Evolutionary conservation across 2,329 filamentous ascomycete genomes (phyloP).

Genomic region (Ophiocordyceps sinensis): DNA sequence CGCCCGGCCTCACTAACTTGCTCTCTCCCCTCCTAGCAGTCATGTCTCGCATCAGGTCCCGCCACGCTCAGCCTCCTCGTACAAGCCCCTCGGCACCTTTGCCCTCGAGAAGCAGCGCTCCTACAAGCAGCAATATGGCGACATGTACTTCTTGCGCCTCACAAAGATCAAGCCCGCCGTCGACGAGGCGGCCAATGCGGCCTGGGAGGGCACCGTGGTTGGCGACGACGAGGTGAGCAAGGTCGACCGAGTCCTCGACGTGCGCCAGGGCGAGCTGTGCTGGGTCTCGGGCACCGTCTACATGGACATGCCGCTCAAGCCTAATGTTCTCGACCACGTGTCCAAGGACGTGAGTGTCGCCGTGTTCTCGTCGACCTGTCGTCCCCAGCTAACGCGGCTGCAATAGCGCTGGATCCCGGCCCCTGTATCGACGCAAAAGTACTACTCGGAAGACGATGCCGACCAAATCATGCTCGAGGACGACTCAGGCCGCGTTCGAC

Average conservation of each 20-base stretch:
- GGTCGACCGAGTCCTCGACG: slow-evolving; percentile 84
- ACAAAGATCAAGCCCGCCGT: slow-evolving; percentile 76
- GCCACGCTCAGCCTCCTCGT: slow-evolving; percentile 41
- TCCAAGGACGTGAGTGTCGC: slow-evolving; percentile 60
- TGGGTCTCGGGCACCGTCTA: slow-evolving; percentile 93
- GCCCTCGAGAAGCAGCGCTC: slow-evolving; percentile 54
- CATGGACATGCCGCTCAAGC: slow-evolving; percentile 94
- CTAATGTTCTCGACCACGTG: slow-evolving; percentile 89
- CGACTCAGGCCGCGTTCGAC: slow-evolving; percentile 74
- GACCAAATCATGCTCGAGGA: slow-evolving; percentile 83
- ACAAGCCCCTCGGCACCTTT: slow-evolving; percentile 66
- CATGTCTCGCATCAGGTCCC: slow-evolving; percentile 23
- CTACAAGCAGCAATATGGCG: slow-evolving; percentile 90
- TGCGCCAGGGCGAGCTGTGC: slow-evolving; percentile 86
- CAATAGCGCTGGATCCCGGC: slow-evolving; percentile 77
- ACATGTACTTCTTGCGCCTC: slow-evolving; percentile 92
- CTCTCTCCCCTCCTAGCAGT: slow-evolving; percentile 5
- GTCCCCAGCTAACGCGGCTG: neutral
- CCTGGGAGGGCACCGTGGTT: slow-evolving; percentile 68
- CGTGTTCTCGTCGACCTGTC: neutral
- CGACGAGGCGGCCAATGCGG: slow-evolving; percentile 55
- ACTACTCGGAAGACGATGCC: slow-evolving; percentile 45
- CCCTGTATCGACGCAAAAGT: slow-evolving; percentile 63
- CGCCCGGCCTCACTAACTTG: neutral
- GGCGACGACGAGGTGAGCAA: slow-evolving; percentile 59